These are phyloP conservation scores for Macrolepiota albuminosa DNA, from an alignment of 768 basidiomycete genomes.

Conservation along the genomic window DNA sequence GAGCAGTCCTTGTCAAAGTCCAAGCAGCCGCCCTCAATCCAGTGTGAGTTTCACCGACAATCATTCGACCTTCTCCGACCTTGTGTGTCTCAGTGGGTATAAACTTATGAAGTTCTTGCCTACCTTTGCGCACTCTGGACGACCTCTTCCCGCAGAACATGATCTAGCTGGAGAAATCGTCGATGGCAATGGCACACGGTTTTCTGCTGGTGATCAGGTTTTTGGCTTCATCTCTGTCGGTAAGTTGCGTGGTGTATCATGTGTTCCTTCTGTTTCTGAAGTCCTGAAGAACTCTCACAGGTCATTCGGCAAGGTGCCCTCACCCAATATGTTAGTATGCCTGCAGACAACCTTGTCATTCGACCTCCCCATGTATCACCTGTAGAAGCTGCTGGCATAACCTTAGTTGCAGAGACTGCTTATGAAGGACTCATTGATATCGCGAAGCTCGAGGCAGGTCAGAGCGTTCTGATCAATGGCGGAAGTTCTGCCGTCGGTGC, in stretches of 20 bases:
- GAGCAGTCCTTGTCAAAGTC: conserved; percentile 31
- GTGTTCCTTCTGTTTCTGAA: background rate
- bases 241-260: conserved; percentile 5
- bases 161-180: conserved; percentile 65
- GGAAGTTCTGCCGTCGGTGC: conserved; percentile 65
- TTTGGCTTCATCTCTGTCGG: conserved; percentile 48
- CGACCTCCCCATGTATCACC: conserved; percentile 49
- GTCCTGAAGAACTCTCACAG: conserved; percentile 18
- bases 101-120: conserved; percentile 51
- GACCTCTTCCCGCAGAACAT: conserved; percentile 52
- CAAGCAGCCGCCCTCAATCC: conserved; percentile 61
- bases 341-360: conserved; percentile 31
- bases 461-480: conserved; percentile 64
- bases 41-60: conserved; percentile 34
- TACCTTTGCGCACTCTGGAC: conserved; percentile 32
- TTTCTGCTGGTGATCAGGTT: conserved; percentile 57
- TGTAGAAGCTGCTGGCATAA: conserved; percentile 56
- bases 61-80: background rate
- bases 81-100: conserved; percentile 43
- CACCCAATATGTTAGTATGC: conserved; percentile 50
- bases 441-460: conserved; percentile 49
- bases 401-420: conserved; percentile 56
- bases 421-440: conserved; percentile 47
- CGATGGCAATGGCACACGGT: conserved; percentile 46
- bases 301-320: conserved; percentile 50